phyloP scores from a whole-genome alignment of 2,329 filamentous ascomycete species.

The Fonsecaea erecta region DNA sequence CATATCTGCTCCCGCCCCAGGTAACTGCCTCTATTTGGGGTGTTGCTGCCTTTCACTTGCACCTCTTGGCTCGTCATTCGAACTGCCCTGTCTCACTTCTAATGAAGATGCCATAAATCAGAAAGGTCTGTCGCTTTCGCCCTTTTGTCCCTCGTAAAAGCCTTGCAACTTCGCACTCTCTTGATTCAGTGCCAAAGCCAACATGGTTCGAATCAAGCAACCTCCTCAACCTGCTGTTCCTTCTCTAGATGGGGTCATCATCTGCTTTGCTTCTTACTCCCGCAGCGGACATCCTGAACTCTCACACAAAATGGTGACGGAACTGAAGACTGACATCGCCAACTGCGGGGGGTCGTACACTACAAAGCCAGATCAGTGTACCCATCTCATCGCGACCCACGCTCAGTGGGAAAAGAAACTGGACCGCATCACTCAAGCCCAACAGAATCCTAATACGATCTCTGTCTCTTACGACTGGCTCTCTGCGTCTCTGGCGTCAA shows the following conservation, averaged over 20 bases:
- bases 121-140: neutral
- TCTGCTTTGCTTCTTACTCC: slow-evolving; percentile 27
- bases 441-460: neutral
- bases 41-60: slow-evolving; percentile 1
- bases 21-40: neutral
- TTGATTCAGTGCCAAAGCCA: neutral
- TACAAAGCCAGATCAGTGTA: slow-evolving; percentile 42
- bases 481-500: slow-evolving; percentile 23
- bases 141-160: neutral
- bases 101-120: slow-evolving; percentile 13
- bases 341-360: slow-evolving; percentile 44
- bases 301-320: slow-evolving; percentile 16
- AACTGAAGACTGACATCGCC: slow-evolving; percentile 43
- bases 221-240: slow-evolving; percentile 7
- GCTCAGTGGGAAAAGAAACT: slow-evolving; percentile 45
- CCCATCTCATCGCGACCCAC: slow-evolving; percentile 46
- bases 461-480: slow-evolving; percentile 31
- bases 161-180: neutral
- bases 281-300: slow-evolving; percentile 13
- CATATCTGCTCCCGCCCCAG: neutral
- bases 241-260: slow-evolving; percentile 17
- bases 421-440: slow-evolving; percentile 15
- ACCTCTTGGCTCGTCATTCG: neutral
- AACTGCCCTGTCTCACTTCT: slow-evolving; percentile 8
- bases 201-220: slow-evolving; percentile 23